Base-by-base conservation (phyloP, 2,329 filamentous ascomycete species). In the Colletotrichum gloeosporioides region DNA sequence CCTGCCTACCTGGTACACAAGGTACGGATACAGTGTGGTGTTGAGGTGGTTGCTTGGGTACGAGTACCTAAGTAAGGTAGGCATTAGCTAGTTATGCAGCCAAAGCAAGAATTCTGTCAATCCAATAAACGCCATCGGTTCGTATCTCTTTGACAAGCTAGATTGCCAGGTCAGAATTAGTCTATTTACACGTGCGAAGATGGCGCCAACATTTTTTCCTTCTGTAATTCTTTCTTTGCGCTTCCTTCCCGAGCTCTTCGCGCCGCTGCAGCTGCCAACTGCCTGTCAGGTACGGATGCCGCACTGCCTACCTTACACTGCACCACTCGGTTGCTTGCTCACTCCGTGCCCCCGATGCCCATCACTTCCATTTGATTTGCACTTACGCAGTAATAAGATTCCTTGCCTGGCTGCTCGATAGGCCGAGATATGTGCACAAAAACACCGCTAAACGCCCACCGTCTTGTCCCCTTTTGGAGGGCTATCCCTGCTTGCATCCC, bases 391-490 rank as follows among this genome's bases (percentile, higher is more conserved):
- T 0, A n/a, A n/a, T n/a, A n/a, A n/a, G 39, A n/a, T 32, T 27
- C 34, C 16, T 32, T 62, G 27, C 29, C 31, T 10, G 29, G 27
- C 27, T 29, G 25, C 25, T 62, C 18, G 34, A 18, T 49, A 65
- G 63, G 32, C 63, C 63, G n/a, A 27, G 36, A 65, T 65, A 49
- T 44, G 39, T 44, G 39, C 39, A 44, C 44, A 31, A n/a, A 66
- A 29, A 27, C 63, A 49, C 36, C n/a, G 25, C 36, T 49, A 25
- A 29, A 49, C 25, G 34, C 15, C 59, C 34, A 22, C 34, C 29
- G 72, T 49, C 61, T 59, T 69, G 71, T 76, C 57, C 70, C 59
- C 29, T 73, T 73, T 53, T 6, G 64, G 73, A 34, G 32, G 65
- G 59, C 29, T 27, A 59, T 22, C 70, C 74, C 69, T 69, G 70